Evolutionary conservation across 148 eudicot genomes (phyloP).

Genomic region (Tetragonia tetragonoides): DNA sequence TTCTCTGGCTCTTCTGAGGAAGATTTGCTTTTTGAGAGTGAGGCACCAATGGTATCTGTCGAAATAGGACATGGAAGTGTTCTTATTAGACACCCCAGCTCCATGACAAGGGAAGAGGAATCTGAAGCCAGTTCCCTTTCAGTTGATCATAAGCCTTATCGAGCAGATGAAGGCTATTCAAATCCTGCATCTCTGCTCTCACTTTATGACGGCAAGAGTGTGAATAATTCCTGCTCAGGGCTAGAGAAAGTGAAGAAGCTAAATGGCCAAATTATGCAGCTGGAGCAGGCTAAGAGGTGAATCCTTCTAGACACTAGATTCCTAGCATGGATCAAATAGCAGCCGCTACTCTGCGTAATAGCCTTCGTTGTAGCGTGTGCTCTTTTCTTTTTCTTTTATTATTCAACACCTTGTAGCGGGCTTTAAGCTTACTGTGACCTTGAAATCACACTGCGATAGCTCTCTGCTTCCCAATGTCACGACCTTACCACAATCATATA

Average conservation of each 20-base stretch:
- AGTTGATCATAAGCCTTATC: conserved; percentile 57
- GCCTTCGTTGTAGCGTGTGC: no score
- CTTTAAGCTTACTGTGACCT: no score
- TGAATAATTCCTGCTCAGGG: conserved; percentile 28
- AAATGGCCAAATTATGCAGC: conserved; percentile 37
- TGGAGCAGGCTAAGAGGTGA: conserved; percentile 62
- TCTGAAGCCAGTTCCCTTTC: conserved; percentile 99
- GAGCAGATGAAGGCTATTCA: conserved; percentile 49
- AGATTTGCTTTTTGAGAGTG: conserved; percentile 82
- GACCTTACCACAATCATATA: no score
- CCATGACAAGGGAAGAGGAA: conserved; percentile 79
- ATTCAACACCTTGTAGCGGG: no score
- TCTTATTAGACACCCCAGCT: conserved; percentile 84
- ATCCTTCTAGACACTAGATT: not conserved
- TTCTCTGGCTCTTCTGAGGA: conserved; percentile 82
- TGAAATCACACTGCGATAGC: no score
- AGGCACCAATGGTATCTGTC: conserved; percentile 92
- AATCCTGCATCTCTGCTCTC: conserved; percentile 30
- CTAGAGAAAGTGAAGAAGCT: conserved; percentile 39
- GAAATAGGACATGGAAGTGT: conserved; percentile 99
- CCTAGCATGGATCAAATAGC: not conserved
- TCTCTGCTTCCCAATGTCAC: no score
- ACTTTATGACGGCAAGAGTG: conserved; percentile 37
- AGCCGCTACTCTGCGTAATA: no score
- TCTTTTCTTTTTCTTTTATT: no score